A percentile compares a stretch with the other conserved stretches of the same genome.
Evolutionary conservation across 2,329 filamentous ascomycete genomes (phyloP).

Genomic region (Thielaviopsis ethacetica): DNA sequence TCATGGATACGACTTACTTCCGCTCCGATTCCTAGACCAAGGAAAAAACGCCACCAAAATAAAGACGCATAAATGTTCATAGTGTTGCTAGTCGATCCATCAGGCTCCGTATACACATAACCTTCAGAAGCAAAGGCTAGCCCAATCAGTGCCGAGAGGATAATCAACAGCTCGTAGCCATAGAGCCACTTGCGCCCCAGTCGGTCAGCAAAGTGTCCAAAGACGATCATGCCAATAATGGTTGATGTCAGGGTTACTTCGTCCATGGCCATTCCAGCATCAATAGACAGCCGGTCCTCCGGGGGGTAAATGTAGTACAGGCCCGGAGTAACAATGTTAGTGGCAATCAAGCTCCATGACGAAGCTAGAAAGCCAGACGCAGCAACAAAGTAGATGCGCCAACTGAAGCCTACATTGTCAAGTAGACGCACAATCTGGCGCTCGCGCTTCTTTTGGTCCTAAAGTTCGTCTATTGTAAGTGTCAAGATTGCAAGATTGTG

Average conservation of each 20-base stretch:
- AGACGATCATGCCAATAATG: conserved; percentile 15
- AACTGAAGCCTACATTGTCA: conserved; percentile 16
- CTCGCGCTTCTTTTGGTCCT: conserved; percentile 7
- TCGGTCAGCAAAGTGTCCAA: conserved; percentile 16
- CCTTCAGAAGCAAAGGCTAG: conserved; percentile 13
- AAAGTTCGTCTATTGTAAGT: neutral
- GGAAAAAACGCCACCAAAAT: conserved; percentile 14
- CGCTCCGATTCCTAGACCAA: conserved; percentile 18
- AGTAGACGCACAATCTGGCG: conserved; percentile 12
- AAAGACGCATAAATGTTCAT: conserved; percentile 17
- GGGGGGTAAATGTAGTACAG: conserved; percentile 16
- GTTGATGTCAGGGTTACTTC: conserved; percentile 15
- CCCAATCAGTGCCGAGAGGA: conserved; percentile 16
- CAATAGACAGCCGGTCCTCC: neutral
- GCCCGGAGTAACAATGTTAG: conserved; percentile 17
- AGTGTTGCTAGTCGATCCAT: conserved; percentile 8
- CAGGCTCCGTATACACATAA: conserved; percentile 7
- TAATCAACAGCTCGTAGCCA: conserved; percentile 16
- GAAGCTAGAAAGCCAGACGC: conserved; percentile 18
- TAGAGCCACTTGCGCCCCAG: conserved; percentile 16
- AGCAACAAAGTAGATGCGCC: conserved; percentile 16
- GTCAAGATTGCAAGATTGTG: neutral
- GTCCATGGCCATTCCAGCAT: conserved; percentile 14
- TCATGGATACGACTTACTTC: conserved; percentile 13
- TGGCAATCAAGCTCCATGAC: conserved; percentile 18